phyloP scores from a whole-genome alignment of 2,329 filamentous ascomycete genomes.

The Pezicula carpinea region DNA sequence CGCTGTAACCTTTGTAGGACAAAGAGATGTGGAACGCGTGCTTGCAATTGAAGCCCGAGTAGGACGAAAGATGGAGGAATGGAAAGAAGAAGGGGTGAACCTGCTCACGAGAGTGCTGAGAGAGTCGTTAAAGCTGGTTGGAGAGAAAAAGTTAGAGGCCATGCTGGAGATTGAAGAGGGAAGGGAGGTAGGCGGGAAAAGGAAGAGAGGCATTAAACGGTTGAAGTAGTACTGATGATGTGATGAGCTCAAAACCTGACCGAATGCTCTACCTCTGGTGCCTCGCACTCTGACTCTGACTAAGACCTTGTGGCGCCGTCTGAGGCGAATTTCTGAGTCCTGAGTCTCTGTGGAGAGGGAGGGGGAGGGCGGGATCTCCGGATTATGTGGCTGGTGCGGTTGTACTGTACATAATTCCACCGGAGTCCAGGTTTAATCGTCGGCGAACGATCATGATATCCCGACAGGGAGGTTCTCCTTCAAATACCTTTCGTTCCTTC shows the following conservation, averaged over 20 bases:
- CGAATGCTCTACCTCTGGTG: not conserved
- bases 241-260: no score
- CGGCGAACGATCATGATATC: no score
- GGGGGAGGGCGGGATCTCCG: no score
- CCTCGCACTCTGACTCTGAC: not conserved
- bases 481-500: no score
- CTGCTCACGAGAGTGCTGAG: constrained; percentile 84
- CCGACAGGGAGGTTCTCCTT: no score
- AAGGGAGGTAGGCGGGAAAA: constrained; percentile 85
- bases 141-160: constrained; percentile 91
- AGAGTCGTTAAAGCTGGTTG: constrained; percentile 81
- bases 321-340: no score
- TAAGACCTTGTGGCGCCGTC: not conserved
- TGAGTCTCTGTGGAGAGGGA: no score
- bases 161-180: constrained; percentile 87
- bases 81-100: constrained; percentile 87
- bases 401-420: no score
- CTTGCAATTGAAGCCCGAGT: constrained; percentile 84
- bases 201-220: constrained; percentile 58
- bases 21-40: constrained; percentile 88
- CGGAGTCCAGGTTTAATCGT: no score
- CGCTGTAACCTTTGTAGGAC: constrained; percentile 82
- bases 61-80: constrained; percentile 74
- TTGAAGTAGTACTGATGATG: constrained; percentile 5
- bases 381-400: no score